Percentiles rank a stretch among this genome's conserved stretches.
Evolutionary conservation across 768 basidiomycete genomes (phyloP).

Genomic region (Mycena sanguinolenta): DNA sequence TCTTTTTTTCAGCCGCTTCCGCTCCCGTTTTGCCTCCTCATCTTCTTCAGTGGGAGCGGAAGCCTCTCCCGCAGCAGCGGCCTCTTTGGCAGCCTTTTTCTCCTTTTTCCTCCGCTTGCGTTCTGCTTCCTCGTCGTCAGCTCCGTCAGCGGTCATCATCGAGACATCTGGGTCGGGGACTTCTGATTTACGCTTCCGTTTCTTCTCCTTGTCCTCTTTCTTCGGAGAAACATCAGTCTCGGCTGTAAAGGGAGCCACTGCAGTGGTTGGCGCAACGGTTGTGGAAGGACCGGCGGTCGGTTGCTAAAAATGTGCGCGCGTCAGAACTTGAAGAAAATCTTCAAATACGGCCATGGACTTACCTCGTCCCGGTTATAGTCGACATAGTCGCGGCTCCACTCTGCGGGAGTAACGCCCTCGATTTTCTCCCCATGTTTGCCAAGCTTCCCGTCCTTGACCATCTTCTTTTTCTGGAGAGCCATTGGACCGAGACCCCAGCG

Average conservation of each 20-base stretch:
- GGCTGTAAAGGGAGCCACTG: conserved; percentile 41
- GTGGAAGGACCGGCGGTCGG: conserved; percentile 55
- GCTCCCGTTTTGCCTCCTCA: conserved; percentile 72
- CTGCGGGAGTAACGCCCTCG: conserved; percentile 87
- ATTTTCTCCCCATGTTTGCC: conserved; percentile 95
- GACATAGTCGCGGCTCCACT: conserved; percentile 94
- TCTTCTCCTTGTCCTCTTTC: conserved; percentile 80
- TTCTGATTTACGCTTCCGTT: conserved; percentile 86
- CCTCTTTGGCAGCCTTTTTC: conserved; percentile 67
- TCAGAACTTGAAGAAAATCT: conserved; percentile 24
- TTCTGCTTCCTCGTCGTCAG: conserved; percentile 67
- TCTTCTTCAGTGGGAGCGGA: conserved; percentile 60
- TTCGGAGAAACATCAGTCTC: conserved; percentile 50
- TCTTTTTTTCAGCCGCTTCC: conserved; percentile 78
- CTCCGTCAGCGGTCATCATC: conserved; percentile 51
- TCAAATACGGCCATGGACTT: conserved; percentile 34
- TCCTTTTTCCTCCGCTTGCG: conserved; percentile 74
- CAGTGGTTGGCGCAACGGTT: conserved; percentile 38
- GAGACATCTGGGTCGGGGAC: conserved; percentile 59
- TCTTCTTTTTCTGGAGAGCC: conserved; percentile 96
- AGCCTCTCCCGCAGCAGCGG: conserved; percentile 50
- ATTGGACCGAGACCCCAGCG: conserved; percentile 99
- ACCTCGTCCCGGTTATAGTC: conserved; percentile 85
- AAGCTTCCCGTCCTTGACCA: conserved; percentile 97
- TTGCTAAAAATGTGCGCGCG: conserved; percentile 43